phyloP scores from a whole-genome alignment of 371 early-diverging fungal genomes.

The Apophysomyces ossiformis region DNA sequence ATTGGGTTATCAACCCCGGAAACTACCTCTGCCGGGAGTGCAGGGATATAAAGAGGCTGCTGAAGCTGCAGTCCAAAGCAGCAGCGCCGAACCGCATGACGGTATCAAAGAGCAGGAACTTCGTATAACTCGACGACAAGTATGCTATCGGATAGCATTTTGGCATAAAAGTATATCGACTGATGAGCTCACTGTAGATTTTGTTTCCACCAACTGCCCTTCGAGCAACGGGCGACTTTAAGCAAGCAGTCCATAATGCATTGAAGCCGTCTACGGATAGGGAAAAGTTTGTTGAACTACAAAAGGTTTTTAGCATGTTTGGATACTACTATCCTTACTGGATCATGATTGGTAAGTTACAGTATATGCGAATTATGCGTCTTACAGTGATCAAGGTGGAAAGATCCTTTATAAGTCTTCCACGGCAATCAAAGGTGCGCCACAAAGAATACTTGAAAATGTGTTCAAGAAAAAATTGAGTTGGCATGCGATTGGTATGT shows the following conservation, averaged over 20 bases:
- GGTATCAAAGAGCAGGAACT: neutral
- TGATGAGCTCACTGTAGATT: neutral
- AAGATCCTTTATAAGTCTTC: neutral
- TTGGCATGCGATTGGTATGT: no score
- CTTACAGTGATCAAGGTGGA: neutral
- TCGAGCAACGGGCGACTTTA: neutral
- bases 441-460: no score
- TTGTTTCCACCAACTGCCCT: neutral
- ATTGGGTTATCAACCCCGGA: neutral
- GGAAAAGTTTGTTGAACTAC: neutral
- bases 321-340: conserved; percentile 2
- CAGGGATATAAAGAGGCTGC: neutral
- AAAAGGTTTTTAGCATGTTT: neutral
- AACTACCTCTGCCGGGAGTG: neutral
- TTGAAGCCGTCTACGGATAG: neutral
- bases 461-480: no score
- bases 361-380: neutral
- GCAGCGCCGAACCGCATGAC: neutral
- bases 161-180: neutral
- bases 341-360: neutral
- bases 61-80: neutral
- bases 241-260: neutral
- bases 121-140: neutral
- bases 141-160: neutral
- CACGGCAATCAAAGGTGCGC: no score